Conservation (phyloP, 2,329 filamentous ascomycete species). For the Ophiostoma montium region DNA sequence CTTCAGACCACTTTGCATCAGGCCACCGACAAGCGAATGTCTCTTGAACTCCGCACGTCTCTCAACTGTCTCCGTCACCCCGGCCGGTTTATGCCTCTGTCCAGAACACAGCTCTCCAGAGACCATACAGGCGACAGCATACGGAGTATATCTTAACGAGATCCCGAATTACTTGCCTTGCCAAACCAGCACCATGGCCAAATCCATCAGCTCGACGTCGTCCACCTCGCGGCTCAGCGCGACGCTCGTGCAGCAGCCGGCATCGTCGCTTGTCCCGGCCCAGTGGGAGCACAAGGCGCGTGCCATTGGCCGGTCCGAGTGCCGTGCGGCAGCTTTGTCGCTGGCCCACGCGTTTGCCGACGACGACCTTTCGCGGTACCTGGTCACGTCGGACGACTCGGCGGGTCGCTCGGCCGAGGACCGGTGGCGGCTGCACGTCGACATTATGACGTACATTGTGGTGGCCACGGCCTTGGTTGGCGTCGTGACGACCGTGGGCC, state of each 20-base stretch:
- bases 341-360: constrained; percentile 65
- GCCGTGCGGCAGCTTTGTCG: constrained; percentile 54
- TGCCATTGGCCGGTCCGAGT: constrained; percentile 49
- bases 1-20: background rate
- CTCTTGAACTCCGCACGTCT: constrained; percentile 41
- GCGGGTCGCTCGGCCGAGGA: constrained; percentile 46
- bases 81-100: constrained; percentile 42
- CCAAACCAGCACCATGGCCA: constrained; percentile 28
- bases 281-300: constrained; percentile 45
- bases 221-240: background rate
- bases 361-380: constrained; percentile 62
- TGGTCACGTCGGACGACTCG: constrained; percentile 48
- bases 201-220: constrained; percentile 17
- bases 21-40: constrained; percentile 28
- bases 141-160: constrained; percentile 30
- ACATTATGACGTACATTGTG: constrained; percentile 64
- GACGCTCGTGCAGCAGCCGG: background rate
- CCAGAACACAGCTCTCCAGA: constrained; percentile 38
- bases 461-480: constrained; percentile 64
- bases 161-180: too few relatives aligned
- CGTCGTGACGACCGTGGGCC: constrained; percentile 58
- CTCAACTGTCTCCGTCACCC: constrained; percentile 43
- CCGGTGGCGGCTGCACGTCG: constrained; percentile 63
- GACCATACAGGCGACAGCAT: constrained; percentile 44
- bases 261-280: constrained; percentile 34